phyloP scores from a whole-genome alignment of 1,284 basidiomycete genomes.

The Boletellus deceptivus region DNA sequence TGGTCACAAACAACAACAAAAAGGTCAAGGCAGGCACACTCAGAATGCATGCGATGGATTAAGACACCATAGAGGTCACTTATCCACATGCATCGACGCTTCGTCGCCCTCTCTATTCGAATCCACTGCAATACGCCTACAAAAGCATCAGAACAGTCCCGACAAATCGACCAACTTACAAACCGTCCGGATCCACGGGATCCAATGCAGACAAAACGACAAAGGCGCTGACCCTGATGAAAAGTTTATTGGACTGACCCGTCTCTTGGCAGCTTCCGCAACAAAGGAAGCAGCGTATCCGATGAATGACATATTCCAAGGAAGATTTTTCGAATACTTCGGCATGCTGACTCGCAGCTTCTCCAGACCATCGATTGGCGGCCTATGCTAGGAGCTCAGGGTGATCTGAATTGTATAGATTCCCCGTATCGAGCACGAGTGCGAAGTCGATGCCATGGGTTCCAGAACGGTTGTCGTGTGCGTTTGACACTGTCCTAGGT shows the following conservation, averaged over 20 bases:
- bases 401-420: neutral
- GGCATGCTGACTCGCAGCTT: neutral
- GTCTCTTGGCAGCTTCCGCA: neutral
- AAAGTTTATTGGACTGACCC: neutral
- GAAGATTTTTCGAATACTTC: neutral
- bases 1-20: too few species aligned
- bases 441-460: neutral
- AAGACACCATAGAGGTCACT: too few species aligned
- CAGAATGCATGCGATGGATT: too few species aligned
- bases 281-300: neutral
- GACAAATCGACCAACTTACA: neutral
- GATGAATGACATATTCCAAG: neutral
- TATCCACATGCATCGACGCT: too few species aligned
- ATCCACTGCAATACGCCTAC: too few species aligned
- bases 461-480: neutral
- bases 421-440: neutral
- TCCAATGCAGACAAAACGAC: neutral
- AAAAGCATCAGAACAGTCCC: too few species aligned
- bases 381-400: neutral
- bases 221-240: neutral
- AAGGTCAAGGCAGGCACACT: too few species aligned
- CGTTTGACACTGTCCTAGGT: neutral
- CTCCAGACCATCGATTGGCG: neutral
- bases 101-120: too few species aligned
- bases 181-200: neutral